Base-by-base conservation (phyloP, 164 flowering plant species). In the Kalanchoe fedtschenkoi region DNA sequence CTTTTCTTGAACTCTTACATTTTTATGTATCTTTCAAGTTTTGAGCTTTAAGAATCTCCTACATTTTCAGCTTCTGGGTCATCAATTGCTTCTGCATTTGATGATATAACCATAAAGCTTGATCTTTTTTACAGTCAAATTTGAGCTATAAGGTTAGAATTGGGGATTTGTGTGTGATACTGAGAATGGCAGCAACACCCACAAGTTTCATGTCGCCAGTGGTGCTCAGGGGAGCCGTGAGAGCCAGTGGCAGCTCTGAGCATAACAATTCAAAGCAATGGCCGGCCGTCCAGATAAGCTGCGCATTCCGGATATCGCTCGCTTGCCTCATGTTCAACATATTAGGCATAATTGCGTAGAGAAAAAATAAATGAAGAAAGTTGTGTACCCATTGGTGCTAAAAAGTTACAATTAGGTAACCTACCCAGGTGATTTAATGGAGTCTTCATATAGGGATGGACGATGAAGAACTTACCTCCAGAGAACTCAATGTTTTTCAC, bases 121-220 rank as follows among this genome's bases (percentile, higher is more conserved):
- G 16, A 51, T 24, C 28, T 13, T 51, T 51, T 51, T 17, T 11
- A 9, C 32, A 26, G 16, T n/a, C n/a, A n/a, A 10, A 13, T 2
- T 17, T 51, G 21, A 6, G n/a, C n/a, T n/a, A 11, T 2, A 21
- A 9, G 11, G 5, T 11, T 15, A 13, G 32, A 47, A 24, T 5
- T 47, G 55, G 16, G 26, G 6, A 1, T 46, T 46, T 19, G 53
- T 22, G 28, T 22, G 54, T 22, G 14, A 11, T 24, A 16, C 13
- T 24, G 14, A 51, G 17, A 51, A 51, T 51, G 56, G 56, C 56
- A 11, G 56, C n/a, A n/a, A n/a, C n/a, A n/a, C n/a, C 32, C 56
- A 51, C 26, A 4, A 26, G 16, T 26, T 51, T 51, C 26, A 6
- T 51, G 32, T 51, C 56, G 16, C 56, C 56, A 13, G 2, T 51